Conservation (phyloP, 768 basidiomycete genomes). For the Pleurotus tuoliensis region DNA sequence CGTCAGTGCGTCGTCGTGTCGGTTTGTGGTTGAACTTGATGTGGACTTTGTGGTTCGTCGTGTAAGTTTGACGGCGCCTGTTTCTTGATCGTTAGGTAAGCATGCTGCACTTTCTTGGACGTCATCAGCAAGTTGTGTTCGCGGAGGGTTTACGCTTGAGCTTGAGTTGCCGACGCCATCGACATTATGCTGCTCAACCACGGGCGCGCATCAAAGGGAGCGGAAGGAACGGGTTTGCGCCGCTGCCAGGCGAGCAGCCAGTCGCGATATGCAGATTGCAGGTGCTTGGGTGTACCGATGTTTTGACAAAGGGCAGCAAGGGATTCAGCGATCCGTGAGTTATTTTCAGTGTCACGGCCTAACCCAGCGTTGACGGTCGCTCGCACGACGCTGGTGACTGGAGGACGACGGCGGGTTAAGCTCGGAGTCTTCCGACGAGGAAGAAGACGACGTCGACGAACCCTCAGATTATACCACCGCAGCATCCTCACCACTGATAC, state of each 20-base stretch:
- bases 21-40: no score
- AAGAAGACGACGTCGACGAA: constrained; percentile 28
- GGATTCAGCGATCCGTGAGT: constrained; percentile 79
- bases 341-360: no score
- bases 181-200: constrained; percentile 40
- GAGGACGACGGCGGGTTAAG: constrained; percentile 81
- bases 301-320: constrained; percentile 61
- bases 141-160: no score
- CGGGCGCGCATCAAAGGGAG: constrained; percentile 41
- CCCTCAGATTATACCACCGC: constrained; percentile 16
- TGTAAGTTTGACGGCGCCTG: no score
- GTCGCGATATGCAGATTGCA: constrained; percentile 65
- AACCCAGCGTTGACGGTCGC: no score
- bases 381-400: no score
- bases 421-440: constrained; percentile 31
- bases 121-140: no score
- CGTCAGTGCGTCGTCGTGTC: no score
- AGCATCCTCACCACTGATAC: constrained; percentile 15
- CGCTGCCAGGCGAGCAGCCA: constrained; percentile 60
- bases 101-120: no score
- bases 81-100: no score
- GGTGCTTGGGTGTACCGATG: constrained; percentile 59
- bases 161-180: no score
- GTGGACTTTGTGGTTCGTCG: no score
- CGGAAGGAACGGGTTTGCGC: constrained; percentile 28